phyloP scores from a whole-genome alignment of 2,329 filamentous ascomycete genomes.

The Clathrospora elynae region DNA sequence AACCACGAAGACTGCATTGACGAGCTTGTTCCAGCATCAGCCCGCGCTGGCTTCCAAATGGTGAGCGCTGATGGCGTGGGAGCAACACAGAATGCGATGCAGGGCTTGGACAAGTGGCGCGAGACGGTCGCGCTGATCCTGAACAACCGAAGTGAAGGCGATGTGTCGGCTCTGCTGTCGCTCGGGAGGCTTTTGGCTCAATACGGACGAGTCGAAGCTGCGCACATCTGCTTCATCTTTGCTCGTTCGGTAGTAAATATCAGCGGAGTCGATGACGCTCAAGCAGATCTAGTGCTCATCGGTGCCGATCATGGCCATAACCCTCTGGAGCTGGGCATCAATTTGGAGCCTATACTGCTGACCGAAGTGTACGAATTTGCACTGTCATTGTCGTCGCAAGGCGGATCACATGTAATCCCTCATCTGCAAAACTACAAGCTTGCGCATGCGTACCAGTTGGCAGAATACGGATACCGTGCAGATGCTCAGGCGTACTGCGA shows the following conservation, averaged over 20 bases:
- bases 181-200: slow-evolving; percentile 81
- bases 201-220: slow-evolving; percentile 88
- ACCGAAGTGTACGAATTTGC: slow-evolving; percentile 96
- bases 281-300: slow-evolving; percentile 78
- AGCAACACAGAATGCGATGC: slow-evolving; percentile 72
- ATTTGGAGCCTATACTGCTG: slow-evolving; percentile 86
- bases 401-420: slow-evolving; percentile 64
- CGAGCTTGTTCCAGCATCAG: slow-evolving; percentile 90
- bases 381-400: slow-evolving; percentile 67
- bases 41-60: slow-evolving; percentile 88
- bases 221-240: slow-evolving; percentile 93
- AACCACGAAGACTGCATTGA: slow-evolving; percentile 95
- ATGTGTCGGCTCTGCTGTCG: slow-evolving; percentile 75
- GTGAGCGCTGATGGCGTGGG: slow-evolving; percentile 69
- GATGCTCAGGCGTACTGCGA: slow-evolving; percentile 94
- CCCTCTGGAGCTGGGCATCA: slow-evolving; percentile 73
- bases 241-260: slow-evolving; percentile 73
- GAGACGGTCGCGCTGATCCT: slow-evolving; percentile 86
- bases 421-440: slow-evolving; percentile 92
- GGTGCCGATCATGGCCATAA: slow-evolving; percentile 80
- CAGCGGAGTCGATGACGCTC: slow-evolving; percentile 80
- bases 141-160: slow-evolving; percentile 83
- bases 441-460: slow-evolving; percentile 80
- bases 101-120: slow-evolving; percentile 90
- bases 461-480: slow-evolving; percentile 78